These are phyloP conservation scores for Pythium monospermum DNA, from an alignment of 352 stramenopile species.

Conservation along the genomic window DNA sequence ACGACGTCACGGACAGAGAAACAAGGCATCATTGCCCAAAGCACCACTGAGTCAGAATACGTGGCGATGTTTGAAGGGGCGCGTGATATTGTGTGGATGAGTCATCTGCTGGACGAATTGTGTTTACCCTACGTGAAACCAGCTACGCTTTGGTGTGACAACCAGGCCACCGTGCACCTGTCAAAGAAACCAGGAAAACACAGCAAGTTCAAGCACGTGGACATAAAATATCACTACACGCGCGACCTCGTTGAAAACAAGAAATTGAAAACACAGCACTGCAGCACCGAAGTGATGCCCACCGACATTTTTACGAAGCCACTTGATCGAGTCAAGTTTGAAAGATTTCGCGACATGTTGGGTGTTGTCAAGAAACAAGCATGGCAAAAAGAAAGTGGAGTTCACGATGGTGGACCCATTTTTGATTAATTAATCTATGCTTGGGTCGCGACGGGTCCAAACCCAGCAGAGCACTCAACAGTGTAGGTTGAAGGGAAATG, in stretches of 20 bases:
- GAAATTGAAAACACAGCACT: background rate
- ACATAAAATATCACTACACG: conserved; percentile 24
- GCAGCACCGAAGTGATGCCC: conserved; percentile 19
- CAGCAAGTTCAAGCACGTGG: conserved; percentile 20
- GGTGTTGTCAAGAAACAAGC: conserved; percentile 2
- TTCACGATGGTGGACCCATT: no score
- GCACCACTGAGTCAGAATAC: conserved; percentile 27
- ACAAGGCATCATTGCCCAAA: conserved; percentile 23
- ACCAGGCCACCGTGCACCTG: conserved; percentile 17
- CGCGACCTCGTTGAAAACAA: conserved; percentile 6
- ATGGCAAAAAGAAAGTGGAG: no score
- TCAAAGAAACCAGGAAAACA: conserved; percentile 22
- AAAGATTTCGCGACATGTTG: conserved; percentile 12
- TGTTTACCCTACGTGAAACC: conserved; percentile 3
- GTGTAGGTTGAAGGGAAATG: no score
- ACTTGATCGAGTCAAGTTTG: conserved; percentile 17
- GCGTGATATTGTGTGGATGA: conserved; percentile 20
- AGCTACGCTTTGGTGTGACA: conserved; percentile 16
- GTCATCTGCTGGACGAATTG: conserved; percentile 14
- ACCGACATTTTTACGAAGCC: conserved; percentile 26
- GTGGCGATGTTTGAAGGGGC: conserved; percentile 20
- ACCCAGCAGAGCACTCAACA: no score
- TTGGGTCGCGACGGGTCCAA: no score
- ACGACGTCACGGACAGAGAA: conserved; percentile 21
- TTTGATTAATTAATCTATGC: no score